A percentile compares a stretch with the other conserved stretches of the same genome.
Evolutionary conservation across 768 basidiomycete genomes (phyloP).

Genomic region (Tulasnella sp.): DNA sequence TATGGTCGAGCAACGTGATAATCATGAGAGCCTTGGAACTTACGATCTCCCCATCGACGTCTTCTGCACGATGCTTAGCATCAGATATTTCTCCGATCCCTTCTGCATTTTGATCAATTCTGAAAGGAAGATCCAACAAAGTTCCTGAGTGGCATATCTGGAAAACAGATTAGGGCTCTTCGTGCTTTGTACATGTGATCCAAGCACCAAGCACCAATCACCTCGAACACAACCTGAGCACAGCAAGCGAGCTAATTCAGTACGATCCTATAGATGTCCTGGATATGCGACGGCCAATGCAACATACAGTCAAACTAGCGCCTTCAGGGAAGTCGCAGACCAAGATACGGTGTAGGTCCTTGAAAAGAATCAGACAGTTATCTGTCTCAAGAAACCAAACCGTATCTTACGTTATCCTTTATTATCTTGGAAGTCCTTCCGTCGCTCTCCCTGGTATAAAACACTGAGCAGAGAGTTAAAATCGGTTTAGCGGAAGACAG

Average conservation of each 20-base stretch:
- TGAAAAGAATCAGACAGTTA: neutral
- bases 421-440: neutral
- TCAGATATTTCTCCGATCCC: neutral
- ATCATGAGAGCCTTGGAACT: neutral
- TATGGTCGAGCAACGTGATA: neutral
- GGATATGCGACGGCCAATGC: neutral
- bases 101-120: neutral
- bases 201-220: neutral
- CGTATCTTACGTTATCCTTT: neutral
- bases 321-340: neutral
- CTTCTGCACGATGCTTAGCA: neutral
- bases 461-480: neutral
- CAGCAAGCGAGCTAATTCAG: neutral
- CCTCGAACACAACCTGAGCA: neutral
- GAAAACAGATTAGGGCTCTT: no score
- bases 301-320: neutral
- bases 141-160: neutral
- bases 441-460: neutral
- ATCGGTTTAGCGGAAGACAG: neutral
- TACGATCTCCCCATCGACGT: neutral
- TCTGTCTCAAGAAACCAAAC: neutral
- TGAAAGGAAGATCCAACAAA: neutral
- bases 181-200: no score
- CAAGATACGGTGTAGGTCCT: neutral
- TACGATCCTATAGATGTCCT: neutral